A percentile compares a stretch with the other conserved stretches of the same genome.
These are phyloP conservation scores for Termitomyces sp. DNA, from an alignment of 768 basidiomycete species.

Conservation along the genomic window DNA sequence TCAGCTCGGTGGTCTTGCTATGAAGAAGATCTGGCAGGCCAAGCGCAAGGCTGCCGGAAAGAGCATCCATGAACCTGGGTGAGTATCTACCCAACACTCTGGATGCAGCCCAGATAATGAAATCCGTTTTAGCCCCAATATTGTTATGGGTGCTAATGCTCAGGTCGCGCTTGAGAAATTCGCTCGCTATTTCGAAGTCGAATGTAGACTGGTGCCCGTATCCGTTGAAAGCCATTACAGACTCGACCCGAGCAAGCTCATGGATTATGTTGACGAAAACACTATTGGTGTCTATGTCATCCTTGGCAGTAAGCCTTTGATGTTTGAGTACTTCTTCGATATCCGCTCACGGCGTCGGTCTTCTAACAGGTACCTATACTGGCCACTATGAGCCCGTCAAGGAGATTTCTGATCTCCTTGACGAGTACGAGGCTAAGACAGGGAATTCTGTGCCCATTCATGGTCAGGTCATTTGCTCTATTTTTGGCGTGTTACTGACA, in stretches of 20 bases:
- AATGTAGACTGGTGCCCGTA: slow-evolving; percentile 49
- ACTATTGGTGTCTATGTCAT: slow-evolving; percentile 66
- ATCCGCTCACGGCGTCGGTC: not conserved
- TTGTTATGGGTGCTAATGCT: slow-evolving; percentile 66
- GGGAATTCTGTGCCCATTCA: slow-evolving; percentile 62
- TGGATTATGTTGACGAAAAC: slow-evolving; percentile 68
- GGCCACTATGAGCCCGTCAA: slow-evolving; percentile 78
- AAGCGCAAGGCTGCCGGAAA: slow-evolving; percentile 59
- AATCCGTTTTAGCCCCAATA: slow-evolving; percentile 43
- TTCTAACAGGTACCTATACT: slow-evolving; percentile 47
- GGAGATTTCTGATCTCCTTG: slow-evolving; percentile 72
- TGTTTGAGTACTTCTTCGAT: slow-evolving; percentile 37
- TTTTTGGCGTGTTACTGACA: slow-evolving; percentile 33
- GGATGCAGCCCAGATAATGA: not conserved
- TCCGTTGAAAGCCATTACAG: slow-evolving; percentile 46
- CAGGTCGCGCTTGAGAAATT: slow-evolving; percentile 75
- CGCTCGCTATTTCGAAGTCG: slow-evolving; percentile 67
- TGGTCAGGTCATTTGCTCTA: slow-evolving; percentile 39
- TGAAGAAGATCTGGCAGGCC: slow-evolving; percentile 70
- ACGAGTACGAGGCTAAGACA: slow-evolving; percentile 56
- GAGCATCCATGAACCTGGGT: slow-evolving; percentile 76
- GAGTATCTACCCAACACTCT: slow-evolving; percentile 8
- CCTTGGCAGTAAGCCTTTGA: slow-evolving; percentile 27
- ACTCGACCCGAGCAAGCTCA: slow-evolving; percentile 55
- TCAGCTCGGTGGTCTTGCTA: slow-evolving; percentile 66